Evolutionary conservation across 495 filamentous ascomycete species (phyloP), one percentile per base, ranked within the genome.

Genomic region (Neurospora terricola): DNA sequence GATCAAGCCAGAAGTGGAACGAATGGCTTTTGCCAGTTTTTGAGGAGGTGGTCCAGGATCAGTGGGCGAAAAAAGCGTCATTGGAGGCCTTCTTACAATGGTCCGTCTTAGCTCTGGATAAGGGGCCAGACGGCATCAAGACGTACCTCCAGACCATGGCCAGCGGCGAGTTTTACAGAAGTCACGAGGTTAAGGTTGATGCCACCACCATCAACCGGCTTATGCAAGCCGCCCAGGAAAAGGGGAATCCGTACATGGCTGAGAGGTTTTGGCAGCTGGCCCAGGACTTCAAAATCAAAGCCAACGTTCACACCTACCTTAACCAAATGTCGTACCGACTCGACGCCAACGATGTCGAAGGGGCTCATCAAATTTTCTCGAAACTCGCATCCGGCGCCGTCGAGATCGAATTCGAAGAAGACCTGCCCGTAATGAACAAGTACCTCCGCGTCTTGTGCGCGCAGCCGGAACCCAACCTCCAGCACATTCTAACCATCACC

Each of bases 321-420:
- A 82, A 97, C 27, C 90, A 93, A 78, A 85, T 98, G 68, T 87
- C 91, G 71, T 93, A 95, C 73, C 88, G 88, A 8, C 84, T 96
- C 5, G 86, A 88, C 70, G 89, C 89, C 16, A 83, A 86, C 2
- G 91, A 97, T 79, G 79, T 95, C 11, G 83, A 87, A 54, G 90
- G 90, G 27, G 90, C 93, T 14, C 84, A 88, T 18, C 82, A 83
- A 3, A 86, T 88, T 37, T 92, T 93, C 74, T 84, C 88, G 69
- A 84, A 87, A 8, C 81, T 94, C 14, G 83, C 84, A 38, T 59
- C 78, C 3, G 81, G 88, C 37, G 87, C 87, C 21, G 73, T 85
- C 5, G 74, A 84, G 9, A 71, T 84, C 8, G 74, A 83, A 6
- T 80, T 86, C 4, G 82, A 89, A 12, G 84, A 88, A 71, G 88